A percentile compares a stretch with the other conserved stretches of the same genome.
phyloP scores from a whole-genome alignment of 2,329 filamentous ascomycete genomes.

The Fusarium subtropicale region DNA sequence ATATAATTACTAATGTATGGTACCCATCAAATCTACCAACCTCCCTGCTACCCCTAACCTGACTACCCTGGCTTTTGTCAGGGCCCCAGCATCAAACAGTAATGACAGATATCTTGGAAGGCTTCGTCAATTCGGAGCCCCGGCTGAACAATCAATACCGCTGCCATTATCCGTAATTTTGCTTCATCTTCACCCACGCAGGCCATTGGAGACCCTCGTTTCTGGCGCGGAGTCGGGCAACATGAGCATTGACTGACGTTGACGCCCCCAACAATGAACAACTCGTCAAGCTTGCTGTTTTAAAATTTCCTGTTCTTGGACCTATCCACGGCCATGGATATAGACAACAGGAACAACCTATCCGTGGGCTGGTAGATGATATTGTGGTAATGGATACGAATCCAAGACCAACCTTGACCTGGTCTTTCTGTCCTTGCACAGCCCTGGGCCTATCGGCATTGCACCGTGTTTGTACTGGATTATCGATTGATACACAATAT shows the following conservation, averaged over 20 bases:
- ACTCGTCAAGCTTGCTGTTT: slow-evolving; percentile 24
- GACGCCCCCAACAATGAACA: slow-evolving; percentile 28
- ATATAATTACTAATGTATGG: slow-evolving; percentile 5
- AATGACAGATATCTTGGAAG: slow-evolving; percentile 14
- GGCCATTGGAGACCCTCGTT: slow-evolving; percentile 24
- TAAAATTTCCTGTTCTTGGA: slow-evolving; percentile 26
- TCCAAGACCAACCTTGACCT: slow-evolving; percentile 9
- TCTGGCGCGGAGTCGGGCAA: slow-evolving; percentile 7
- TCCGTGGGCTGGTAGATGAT: neutral
- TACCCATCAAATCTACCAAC: slow-evolving; percentile 27
- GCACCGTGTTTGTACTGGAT: slow-evolving; percentile 12
- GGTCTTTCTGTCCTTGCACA: slow-evolving; percentile 11
- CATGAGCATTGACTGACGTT: slow-evolving; percentile 6
- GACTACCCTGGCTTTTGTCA: slow-evolving; percentile 1
- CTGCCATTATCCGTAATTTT: slow-evolving; percentile 14
- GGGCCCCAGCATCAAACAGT: slow-evolving; percentile 6
- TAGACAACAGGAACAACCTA: neutral
- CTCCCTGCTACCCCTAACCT: slow-evolving; percentile 1
- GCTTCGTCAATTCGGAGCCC: slow-evolving; percentile 27
- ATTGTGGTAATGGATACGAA: neutral
- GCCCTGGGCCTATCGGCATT: neutral
- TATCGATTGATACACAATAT: slow-evolving; percentile 25
- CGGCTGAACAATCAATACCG: slow-evolving; percentile 22
- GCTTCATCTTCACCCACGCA: slow-evolving; percentile 11
- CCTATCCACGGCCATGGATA: slow-evolving; percentile 9